phyloP scores from a whole-genome alignment of 192 early-diverging fungal species.

The Jimgerdemannia flammicorona region DNA sequence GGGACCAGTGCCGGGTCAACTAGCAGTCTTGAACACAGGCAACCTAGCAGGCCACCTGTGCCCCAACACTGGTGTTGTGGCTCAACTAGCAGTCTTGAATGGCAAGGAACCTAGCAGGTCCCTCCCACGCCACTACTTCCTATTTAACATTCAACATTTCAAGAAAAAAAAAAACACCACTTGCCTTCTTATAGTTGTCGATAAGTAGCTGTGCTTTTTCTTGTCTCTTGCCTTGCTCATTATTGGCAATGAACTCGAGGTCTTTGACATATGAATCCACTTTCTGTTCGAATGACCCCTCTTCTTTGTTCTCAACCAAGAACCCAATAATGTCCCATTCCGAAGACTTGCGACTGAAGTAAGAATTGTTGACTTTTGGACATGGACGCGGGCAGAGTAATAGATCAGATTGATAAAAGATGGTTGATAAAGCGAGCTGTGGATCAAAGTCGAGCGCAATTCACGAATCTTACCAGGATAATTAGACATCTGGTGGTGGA shows the following conservation, averaged over 20 bases:
- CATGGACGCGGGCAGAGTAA: too few relatives aligned
- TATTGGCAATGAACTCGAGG: slow-evolving; percentile 11
- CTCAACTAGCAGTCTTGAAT: slow-evolving; percentile 20
- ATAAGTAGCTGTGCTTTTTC: slow-evolving; percentile 14
- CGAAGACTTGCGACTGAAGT: slow-evolving; percentile 11
- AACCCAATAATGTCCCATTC: too few relatives aligned
- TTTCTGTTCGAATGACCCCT: slow-evolving; percentile 12
- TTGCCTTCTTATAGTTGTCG: slow-evolving; percentile 10
- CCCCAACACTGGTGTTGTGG: slow-evolving; percentile 9
- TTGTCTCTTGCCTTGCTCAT: slow-evolving; percentile 4
- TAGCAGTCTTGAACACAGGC: too few relatives aligned
- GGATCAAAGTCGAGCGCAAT: too few relatives aligned
- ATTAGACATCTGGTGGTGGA: too few relatives aligned
- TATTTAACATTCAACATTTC: slow-evolving; percentile 2
- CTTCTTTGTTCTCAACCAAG: slow-evolving; percentile 9
- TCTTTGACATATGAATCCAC: slow-evolving; percentile 11
- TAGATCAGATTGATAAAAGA: too few relatives aligned
- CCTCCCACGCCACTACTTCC: slow-evolving; percentile 9
- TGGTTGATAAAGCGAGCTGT: too few relatives aligned
- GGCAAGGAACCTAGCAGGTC: slow-evolving; percentile 12
- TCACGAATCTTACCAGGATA: too few relatives aligned
- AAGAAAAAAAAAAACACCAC: slow-evolving; percentile 4
- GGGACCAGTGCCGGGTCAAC: too few relatives aligned
- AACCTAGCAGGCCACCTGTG: too few relatives aligned
- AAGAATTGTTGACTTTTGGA: not conserved